Evolutionary conservation across 2,329 filamentous ascomycete genomes (phyloP).

Genomic region (Seiridium unicorne): DNA sequence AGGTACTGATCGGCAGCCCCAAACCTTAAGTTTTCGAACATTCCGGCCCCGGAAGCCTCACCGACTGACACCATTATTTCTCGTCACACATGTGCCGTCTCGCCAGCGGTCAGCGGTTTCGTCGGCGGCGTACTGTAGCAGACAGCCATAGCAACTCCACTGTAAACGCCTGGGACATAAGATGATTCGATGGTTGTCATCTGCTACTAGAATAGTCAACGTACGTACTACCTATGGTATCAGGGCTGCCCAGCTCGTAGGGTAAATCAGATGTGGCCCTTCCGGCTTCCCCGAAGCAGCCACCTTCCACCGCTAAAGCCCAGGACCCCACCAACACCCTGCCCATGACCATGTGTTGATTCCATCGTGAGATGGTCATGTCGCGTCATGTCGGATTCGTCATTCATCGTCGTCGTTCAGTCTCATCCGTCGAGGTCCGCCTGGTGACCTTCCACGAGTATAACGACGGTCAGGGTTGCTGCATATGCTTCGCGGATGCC

Average conservation of each 20-base stretch:
- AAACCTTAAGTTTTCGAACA: background rate
- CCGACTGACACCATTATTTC: background rate
- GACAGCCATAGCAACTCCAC: too few relatives aligned
- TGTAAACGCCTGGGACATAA: too few relatives aligned
- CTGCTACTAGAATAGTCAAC: background rate
- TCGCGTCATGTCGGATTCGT: background rate
- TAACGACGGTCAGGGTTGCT: constrained; percentile 69
- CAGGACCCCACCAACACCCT: background rate
- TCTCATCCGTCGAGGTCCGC: background rate
- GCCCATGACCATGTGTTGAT: background rate
- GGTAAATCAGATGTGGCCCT: too few relatives aligned
- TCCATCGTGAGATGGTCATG: background rate
- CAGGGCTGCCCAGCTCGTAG: too few relatives aligned
- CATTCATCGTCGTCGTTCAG: background rate
- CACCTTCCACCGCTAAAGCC: background rate
- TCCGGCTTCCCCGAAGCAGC: constrained; percentile 2
- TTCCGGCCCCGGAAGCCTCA: background rate
- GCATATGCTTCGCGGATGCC: constrained; percentile 75
- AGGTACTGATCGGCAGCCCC: background rate
- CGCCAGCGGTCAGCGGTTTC: too few relatives aligned
- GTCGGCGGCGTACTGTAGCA: too few relatives aligned
- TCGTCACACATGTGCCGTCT: background rate
- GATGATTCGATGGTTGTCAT: too few relatives aligned
- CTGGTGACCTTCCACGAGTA: constrained; percentile 56
- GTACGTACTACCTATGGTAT: too few relatives aligned